Evolutionary conservation across 306 rosid genomes (phyloP).

Genomic region (Carpinus fangiana): DNA sequence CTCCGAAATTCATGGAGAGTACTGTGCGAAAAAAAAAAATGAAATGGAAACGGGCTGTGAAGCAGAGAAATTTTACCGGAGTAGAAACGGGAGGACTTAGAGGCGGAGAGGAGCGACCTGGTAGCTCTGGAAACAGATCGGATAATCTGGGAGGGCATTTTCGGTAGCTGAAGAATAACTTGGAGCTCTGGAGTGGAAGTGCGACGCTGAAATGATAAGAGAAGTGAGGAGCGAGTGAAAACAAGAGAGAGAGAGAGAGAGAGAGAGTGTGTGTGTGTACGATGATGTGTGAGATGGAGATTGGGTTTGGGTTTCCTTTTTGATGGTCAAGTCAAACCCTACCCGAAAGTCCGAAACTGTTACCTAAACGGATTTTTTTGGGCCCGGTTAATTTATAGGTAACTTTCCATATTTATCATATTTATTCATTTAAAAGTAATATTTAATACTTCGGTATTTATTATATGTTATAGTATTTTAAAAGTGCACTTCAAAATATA

Average conservation of each 20-base stretch:
- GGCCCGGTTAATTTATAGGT: too few species aligned
- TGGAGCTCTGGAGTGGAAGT: not conserved
- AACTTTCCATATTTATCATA: too few species aligned
- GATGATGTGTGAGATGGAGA: not conserved
- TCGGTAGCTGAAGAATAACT: not conserved
- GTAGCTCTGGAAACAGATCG: constrained; percentile 75
- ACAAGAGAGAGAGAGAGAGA: not conserved
- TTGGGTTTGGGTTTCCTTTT: not conserved
- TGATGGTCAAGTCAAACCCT: not conserved
- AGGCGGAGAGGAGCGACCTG: constrained; percentile 71
- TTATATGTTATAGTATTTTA: too few species aligned
- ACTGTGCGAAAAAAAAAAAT: not conserved
- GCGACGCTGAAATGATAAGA: not conserved
- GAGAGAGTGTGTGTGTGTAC: too few species aligned
- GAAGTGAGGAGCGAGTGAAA: not conserved
- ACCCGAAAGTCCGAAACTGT: not conserved
- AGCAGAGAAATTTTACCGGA: constrained; percentile 40
- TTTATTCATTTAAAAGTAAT: too few species aligned
- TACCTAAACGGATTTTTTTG: not conserved
- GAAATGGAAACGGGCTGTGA: not conserved
- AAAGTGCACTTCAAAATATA: too few species aligned
- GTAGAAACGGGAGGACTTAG: constrained; percentile 59
- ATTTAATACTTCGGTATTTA: too few species aligned
- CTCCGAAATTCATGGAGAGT: not conserved
- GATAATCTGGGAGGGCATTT: constrained; percentile 66